A percentile compares a stretch with the other conserved stretches of the same genome.
Conservation (phyloP, 2,329 filamentous ascomycete species). For the Chaetomiaceae sp. region DNA sequence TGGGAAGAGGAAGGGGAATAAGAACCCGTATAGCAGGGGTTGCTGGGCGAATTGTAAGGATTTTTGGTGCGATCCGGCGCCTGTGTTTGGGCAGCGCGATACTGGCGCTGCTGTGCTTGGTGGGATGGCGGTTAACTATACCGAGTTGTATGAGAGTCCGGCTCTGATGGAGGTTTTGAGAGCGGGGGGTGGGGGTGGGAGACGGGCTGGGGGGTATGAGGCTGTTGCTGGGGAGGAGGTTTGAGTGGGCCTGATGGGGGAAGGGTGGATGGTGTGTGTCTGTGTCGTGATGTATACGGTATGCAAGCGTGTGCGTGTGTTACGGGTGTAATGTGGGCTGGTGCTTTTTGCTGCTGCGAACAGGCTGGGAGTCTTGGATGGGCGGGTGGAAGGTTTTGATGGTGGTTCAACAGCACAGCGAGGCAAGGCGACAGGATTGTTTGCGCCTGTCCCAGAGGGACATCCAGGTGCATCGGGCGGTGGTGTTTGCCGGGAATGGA, state of each 20-base stretch:
- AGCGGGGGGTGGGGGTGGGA: too few relatives aligned
- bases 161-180: slow-evolving; percentile 51
- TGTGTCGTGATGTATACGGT: not conserved
- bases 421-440: too few relatives aligned
- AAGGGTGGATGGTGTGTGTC: not conserved
- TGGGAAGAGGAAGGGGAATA: slow-evolving; percentile 39
- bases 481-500: too few relatives aligned
- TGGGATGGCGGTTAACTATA: slow-evolving; percentile 79
- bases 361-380: not conserved
- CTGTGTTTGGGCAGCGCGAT: slow-evolving; percentile 70
- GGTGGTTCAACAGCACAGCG: too few relatives aligned
- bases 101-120: slow-evolving; percentile 71
- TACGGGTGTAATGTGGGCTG: not conserved
- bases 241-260: slow-evolving; percentile 26
- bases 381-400: too few relatives aligned
- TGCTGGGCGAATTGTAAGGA: slow-evolving; percentile 87
- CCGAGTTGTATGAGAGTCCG: slow-evolving; percentile 82
- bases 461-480: too few relatives aligned
- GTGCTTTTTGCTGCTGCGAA: not conserved
- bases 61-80: slow-evolving; percentile 90
- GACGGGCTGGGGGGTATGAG: slow-evolving; percentile 56
- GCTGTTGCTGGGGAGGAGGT: slow-evolving; percentile 55
- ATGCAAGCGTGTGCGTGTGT: not conserved
- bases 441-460: too few relatives aligned
- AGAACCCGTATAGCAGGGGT: slow-evolving; percentile 74